Base-by-base conservation (phyloP, 768 basidiomycete species). In the Suillus cothurnatus region DNA sequence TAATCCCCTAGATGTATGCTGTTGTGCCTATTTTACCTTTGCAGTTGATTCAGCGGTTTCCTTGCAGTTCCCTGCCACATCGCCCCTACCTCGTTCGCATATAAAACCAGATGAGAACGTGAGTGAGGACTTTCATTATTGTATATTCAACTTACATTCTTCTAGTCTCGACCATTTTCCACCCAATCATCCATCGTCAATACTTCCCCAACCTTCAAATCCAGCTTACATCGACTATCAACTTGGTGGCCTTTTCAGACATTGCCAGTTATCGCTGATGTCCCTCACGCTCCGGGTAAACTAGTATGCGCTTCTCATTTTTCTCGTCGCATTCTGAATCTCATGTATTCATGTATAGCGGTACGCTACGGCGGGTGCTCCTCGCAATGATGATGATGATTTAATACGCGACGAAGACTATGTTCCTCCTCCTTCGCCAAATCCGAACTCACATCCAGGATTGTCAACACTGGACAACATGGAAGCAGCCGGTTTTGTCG, bases 21-120 rank as follows among this genome's bases (percentile, higher is more conserved):
- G n/a, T 11, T n/a, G n/a, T n/a, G 2, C 2, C 9, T n/a, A 1
- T n/a, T n/a, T 47, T 9, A n/a, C n/a, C 11, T 47, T 47, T 6
- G 0, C 1, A n/a, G n/a, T n/a, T 47, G n/a, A 47, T 4, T 47
- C 11, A 11, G n/a, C 4, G 0, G 0, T n/a, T 47, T 0, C 1
- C 45, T n/a, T n/a, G 11, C 45, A 47, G 45, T 47, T 47, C n/a
- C 4, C 45, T n/a, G 45, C 45, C 3, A 47, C 45, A 47, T 47
- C 4, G 0, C 45, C 45, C 11, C n/a, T 47, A 12, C 45, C 45
- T n/a, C 45, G 1, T n/a, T 0, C n/a, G 6, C 21, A n/a, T 47
- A 4, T n/a, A n/a, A 47, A n/a, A 12, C 21, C 9, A 11, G 45
- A n/a, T 4, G 4, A n/a, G 9, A n/a, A 12, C 9, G 45, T 47